phyloP scores from a whole-genome alignment of 129 eudicot species.

The Mikania micrantha region DNA sequence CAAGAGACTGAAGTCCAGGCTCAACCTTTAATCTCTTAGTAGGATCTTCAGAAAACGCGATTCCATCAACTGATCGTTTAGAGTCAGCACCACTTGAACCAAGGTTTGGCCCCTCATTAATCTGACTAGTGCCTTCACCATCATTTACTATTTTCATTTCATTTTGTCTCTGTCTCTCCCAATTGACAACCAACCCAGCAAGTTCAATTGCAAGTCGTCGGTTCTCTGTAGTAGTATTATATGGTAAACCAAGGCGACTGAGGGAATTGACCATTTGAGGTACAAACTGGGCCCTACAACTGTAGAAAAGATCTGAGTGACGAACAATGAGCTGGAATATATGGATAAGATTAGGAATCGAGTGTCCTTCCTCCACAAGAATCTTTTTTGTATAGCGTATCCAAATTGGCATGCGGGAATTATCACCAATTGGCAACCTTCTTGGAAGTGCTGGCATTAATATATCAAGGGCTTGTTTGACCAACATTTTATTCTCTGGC shows the following conservation, averaged over 20 bases:
- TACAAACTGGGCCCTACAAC: slow-evolving; percentile 96
- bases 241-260: slow-evolving; percentile 95
- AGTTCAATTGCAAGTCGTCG: slow-evolving; percentile 98
- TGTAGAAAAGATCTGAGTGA: slow-evolving; percentile 97
- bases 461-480: slow-evolving; percentile 98
- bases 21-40: slow-evolving; percentile 81
- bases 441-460: slow-evolving; percentile 96
- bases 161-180: slow-evolving; percentile 97
- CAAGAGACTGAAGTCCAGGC: slow-evolving; percentile 83
- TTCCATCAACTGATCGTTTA: slow-evolving; percentile 55
- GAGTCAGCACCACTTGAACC: slow-evolving; percentile 46
- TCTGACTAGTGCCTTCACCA: slow-evolving; percentile 50
- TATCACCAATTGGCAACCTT: slow-evolving; percentile 85
- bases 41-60: slow-evolving; percentile 70
- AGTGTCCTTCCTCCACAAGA: slow-evolving; percentile 98
- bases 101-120: slow-evolving; percentile 44
- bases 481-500: slow-evolving; percentile 98
- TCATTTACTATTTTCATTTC: slow-evolving; percentile 60
- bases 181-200: slow-evolving; percentile 95
- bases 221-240: slow-evolving; percentile 86
- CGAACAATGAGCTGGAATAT: slow-evolving; percentile 97
- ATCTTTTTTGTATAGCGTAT: slow-evolving; percentile 97
- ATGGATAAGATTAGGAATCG: slow-evolving; percentile 92
- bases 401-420: slow-evolving; percentile 97
- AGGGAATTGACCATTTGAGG: slow-evolving; percentile 99